phyloP scores from a whole-genome alignment of 1,139 yeast genomes.

The Taiozyma sp. region DNA sequence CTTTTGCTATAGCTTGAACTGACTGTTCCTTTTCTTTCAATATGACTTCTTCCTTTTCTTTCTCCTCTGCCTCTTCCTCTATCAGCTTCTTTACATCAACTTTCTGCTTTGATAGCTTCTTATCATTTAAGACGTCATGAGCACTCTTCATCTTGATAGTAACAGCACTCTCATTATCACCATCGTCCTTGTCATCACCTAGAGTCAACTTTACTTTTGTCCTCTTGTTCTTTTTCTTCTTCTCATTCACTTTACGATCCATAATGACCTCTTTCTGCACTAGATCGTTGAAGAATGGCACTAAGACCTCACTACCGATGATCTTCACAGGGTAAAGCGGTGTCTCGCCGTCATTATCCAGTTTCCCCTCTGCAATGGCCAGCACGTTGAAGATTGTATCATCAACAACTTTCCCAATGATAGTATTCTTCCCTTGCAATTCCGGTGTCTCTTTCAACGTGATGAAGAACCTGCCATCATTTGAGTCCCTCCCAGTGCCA shows the following conservation, averaged over 20 bases:
- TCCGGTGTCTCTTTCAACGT: constrained; percentile 43
- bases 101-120: constrained; percentile 11
- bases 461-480: constrained; percentile 47
- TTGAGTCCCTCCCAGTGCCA: constrained; percentile 20
- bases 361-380: constrained; percentile 46
- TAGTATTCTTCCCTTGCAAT: constrained; percentile 41
- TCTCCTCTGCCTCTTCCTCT: neutral
- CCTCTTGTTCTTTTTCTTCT: constrained; percentile 2
- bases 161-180: constrained; percentile 22
- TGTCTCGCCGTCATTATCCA: constrained; percentile 32
- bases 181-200: constrained; percentile 19
- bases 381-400: constrained; percentile 51
- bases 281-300: constrained; percentile 48
- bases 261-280: constrained; percentile 4
- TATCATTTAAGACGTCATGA: constrained; percentile 36
- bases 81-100: neutral
- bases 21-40: neutral
- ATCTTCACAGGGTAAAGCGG: constrained; percentile 52
- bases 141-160: constrained; percentile 44
- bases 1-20: neutral
- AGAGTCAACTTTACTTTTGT: constrained; percentile 25
- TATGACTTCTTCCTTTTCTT: neutral
- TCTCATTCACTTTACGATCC: too few relatives aligned
- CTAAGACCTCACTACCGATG: constrained; percentile 34
- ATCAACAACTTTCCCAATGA: constrained; percentile 61